phyloP scores from a whole-genome alignment of 345 rosid genomes.

The Populus ilicifolia region DNA sequence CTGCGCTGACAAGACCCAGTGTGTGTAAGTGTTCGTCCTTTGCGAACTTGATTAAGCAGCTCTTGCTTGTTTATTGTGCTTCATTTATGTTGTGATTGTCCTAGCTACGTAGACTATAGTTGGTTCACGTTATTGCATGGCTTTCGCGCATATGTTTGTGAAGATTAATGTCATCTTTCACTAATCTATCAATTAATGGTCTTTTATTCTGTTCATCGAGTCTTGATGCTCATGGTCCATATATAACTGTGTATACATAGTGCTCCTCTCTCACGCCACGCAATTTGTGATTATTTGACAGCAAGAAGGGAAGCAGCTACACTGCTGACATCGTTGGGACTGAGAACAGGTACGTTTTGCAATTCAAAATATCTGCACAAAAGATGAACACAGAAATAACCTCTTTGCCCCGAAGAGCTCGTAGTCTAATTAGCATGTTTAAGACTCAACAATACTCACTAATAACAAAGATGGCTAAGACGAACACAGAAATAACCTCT shows the following conservation, averaged over 20 bases:
- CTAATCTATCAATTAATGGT: too few relatives aligned
- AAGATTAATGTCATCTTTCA: too few relatives aligned
- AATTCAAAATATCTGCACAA: background rate
- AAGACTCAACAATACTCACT: background rate
- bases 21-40: conserved; percentile 42
- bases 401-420: background rate
- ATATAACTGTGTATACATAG: too few relatives aligned
- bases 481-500: too few relatives aligned
- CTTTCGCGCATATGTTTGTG: background rate
- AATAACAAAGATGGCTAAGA: too few relatives aligned
- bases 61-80: background rate
- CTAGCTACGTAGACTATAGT: background rate
- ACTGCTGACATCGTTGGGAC: conserved; percentile 50
- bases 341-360: conserved; percentile 47
- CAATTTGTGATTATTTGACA: conserved; percentile 24
- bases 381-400: too few relatives aligned
- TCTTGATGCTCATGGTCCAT: too few relatives aligned
- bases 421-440: background rate
- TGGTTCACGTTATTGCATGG: background rate
- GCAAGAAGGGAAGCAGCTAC: conserved; percentile 74
- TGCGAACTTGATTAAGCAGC: background rate
- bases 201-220: too few relatives aligned
- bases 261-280: background rate
- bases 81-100: background rate
- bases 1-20: conserved; percentile 79